Conservation (phyloP, 2,329 filamentous ascomycete genomes). For the Calcarisporium arbuscula region DNA sequence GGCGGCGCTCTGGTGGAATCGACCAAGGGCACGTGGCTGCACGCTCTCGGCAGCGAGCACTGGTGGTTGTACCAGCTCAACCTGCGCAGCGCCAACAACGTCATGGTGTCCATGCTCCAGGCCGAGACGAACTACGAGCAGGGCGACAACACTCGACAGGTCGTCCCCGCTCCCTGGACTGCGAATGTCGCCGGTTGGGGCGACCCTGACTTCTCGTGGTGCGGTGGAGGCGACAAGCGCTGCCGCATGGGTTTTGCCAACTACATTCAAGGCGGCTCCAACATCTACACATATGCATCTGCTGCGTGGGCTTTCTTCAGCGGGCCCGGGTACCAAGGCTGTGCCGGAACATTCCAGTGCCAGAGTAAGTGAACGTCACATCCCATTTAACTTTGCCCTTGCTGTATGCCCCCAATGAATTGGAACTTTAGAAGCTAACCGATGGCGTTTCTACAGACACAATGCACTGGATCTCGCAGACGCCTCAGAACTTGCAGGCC, state of each 20-base stretch:
- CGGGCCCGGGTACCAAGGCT: conserved; percentile 29
- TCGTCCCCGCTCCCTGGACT: conserved; percentile 31
- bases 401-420: no score
- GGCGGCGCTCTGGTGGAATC: conserved; percentile 42
- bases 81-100: conserved; percentile 40
- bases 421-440: no score
- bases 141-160: conserved; percentile 26
- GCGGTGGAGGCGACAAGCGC: conserved; percentile 24
- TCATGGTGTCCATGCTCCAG: conserved; percentile 45
- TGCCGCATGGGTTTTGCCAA: conserved; percentile 38
- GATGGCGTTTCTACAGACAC: conserved; percentile 9
- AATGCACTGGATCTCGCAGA: conserved; percentile 33
- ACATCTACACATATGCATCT: conserved; percentile 35
- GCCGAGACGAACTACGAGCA: conserved; percentile 43
- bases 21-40: conserved; percentile 44
- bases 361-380: conserved; percentile 26
- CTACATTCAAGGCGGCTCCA: conserved; percentile 33
- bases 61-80: conserved; percentile 54
- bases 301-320: conserved; percentile 38
- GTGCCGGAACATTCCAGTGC: conserved; percentile 25
- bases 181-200: conserved; percentile 29
- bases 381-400: neutral
- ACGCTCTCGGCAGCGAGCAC: conserved; percentile 44
- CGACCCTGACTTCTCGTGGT: conserved; percentile 37
- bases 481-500: conserved; percentile 30